Evolutionary conservation across 225 moss, liverwort and hornwort genomes (phyloP).

Genomic region (Pseudisothecium myosuroides): DNA sequence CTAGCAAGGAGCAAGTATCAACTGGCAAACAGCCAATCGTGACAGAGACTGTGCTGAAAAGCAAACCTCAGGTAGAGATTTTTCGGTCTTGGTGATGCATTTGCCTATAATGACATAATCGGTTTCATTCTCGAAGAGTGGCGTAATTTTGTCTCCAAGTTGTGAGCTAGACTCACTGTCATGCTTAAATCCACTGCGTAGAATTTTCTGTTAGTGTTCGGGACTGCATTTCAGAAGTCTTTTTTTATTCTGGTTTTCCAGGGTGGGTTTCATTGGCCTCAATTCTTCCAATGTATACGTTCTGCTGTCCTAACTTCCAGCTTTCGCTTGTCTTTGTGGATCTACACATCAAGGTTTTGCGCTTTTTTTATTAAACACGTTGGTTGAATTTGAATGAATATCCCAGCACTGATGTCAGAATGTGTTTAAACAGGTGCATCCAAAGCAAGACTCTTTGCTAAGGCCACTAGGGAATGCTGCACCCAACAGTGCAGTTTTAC

Average conservation of each 20-base stretch:
- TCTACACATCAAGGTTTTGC: background rate
- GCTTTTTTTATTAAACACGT: background rate
- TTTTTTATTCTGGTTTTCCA: background rate
- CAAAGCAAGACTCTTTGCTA: background rate
- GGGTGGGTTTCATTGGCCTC: background rate
- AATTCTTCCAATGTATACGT: background rate
- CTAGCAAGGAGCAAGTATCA: conserved; percentile 4
- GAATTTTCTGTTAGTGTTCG: background rate
- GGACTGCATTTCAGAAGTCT: background rate
- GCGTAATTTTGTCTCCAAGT: background rate
- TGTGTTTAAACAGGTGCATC: background rate
- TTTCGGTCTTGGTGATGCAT: background rate
- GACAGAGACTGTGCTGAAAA: conserved; percentile 2
- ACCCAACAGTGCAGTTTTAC: conserved; percentile 24
- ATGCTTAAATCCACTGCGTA: background rate
- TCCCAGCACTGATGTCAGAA: background rate
- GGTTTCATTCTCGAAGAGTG: background rate
- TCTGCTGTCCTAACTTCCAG: background rate
- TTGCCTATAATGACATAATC: background rate
- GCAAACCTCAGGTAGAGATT: conserved; percentile 5
- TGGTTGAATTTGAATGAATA: background rate
- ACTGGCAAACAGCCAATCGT: conserved; percentile 5
- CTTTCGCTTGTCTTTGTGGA: background rate
- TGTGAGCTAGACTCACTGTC: background rate
- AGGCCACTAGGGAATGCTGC: background rate